Evolutionary conservation across 441 rosid species (phyloP).

Genomic region (Mallotus repandus): DNA sequence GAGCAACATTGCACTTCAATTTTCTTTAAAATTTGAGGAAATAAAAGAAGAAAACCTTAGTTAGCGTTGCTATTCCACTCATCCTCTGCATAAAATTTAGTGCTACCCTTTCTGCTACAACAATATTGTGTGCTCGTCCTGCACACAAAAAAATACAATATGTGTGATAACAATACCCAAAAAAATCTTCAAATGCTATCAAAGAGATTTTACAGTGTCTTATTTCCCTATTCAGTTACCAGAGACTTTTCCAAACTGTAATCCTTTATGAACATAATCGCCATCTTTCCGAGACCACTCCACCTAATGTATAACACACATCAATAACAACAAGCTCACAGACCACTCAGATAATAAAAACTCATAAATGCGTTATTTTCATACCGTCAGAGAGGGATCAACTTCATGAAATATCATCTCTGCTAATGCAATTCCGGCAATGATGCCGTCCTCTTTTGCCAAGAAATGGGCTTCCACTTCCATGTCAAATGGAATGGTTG

Average conservation of each 20-base stretch:
- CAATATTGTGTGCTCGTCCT: constrained; percentile 80
- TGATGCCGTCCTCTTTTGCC: constrained; percentile 82
- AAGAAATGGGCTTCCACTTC: constrained; percentile 92
- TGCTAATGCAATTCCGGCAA: constrained; percentile 80
- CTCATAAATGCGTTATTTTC: not conserved
- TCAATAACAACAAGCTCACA: constrained; percentile 23
- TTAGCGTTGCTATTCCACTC: constrained; percentile 96
- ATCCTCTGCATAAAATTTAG: constrained; percentile 96
- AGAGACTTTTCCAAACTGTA: constrained; percentile 84
- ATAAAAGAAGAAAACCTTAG: constrained; percentile 51
- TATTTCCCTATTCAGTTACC: constrained; percentile 36
- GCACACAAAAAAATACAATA: constrained; percentile 14
- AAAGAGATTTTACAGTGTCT: not conserved
- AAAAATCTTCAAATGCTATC: not conserved
- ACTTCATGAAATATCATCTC: constrained; percentile 80
- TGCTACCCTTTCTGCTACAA: constrained; percentile 88
- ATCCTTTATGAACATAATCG: constrained; percentile 71
- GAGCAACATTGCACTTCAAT: not conserved
- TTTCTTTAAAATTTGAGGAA: constrained; percentile 17
- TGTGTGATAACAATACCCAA: not conserved
- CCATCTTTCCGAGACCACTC: constrained; percentile 87
- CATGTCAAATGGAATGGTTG: constrained; percentile 77
- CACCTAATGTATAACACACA: constrained; percentile 44
- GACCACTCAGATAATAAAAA: constrained; percentile 21
- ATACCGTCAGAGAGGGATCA: constrained; percentile 80